A percentile compares a stretch with the other conserved stretches of the same genome.
phyloP scores from a whole-genome alignment of 805 yeast genomes.

The Naumovozyma baii region DNA sequence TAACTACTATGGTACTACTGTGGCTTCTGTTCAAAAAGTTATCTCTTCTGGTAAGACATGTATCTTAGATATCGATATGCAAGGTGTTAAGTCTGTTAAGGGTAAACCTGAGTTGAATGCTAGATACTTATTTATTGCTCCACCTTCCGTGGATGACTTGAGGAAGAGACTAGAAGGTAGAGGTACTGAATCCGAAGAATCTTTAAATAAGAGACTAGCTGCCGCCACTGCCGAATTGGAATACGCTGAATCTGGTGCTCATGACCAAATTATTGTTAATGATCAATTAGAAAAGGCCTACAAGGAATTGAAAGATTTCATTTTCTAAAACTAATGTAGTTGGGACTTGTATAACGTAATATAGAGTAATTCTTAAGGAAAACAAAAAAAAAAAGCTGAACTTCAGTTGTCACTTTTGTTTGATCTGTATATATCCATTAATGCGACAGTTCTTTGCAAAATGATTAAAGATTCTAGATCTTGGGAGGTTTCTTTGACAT shows the following conservation, averaged over 20 bases:
- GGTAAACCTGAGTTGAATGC: conserved; percentile 65
- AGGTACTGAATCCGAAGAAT: conserved; percentile 91
- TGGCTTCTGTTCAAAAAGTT: conserved; percentile 65
- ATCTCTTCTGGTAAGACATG: conserved; percentile 59
- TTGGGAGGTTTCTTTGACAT: no score
- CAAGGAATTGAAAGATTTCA: conserved; percentile 65
- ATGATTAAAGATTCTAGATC: no score
- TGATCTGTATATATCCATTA: no score
- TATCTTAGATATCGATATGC: conserved; percentile 96
- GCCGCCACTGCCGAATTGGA: conserved; percentile 88
- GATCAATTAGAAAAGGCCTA: conserved; percentile 89
- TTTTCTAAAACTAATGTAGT: conserved; percentile 36
- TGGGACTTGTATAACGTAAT: no score
- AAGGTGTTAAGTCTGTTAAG: conserved; percentile 92
- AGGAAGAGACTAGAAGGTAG: conserved; percentile 69
- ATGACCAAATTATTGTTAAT: conserved; percentile 80
- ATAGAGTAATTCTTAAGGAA: not conserved
- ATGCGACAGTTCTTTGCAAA: no score
- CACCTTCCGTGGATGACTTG: conserved; percentile 80
- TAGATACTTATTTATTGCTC: conserved; percentile 76
- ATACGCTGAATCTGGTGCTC: conserved; percentile 84
- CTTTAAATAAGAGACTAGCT: conserved; percentile 68
- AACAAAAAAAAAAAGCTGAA: not conserved
- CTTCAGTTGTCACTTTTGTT: no score
- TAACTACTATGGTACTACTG: conserved; percentile 91